Conservation (phyloP, 495 filamentous ascomycete genomes). For the Clohesyomyces aquaticus region DNA sequence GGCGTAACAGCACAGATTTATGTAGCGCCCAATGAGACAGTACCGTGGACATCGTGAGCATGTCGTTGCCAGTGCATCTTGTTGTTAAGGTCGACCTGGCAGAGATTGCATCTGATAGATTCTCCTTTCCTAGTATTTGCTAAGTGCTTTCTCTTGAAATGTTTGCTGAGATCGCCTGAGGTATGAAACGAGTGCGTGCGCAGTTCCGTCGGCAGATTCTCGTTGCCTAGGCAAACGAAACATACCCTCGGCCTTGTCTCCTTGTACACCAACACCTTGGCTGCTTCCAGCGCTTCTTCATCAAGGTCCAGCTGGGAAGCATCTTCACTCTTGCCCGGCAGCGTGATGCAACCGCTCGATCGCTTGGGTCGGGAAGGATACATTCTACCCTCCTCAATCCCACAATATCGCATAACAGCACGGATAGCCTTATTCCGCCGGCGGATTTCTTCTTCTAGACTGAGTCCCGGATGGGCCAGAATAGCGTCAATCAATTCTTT, state of each 20-base stretch:
- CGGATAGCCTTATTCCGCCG: constrained; percentile 28
- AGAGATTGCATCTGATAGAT: constrained; percentile 37
- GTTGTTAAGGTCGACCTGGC: constrained; percentile 25
- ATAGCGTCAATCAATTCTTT: constrained; percentile 31
- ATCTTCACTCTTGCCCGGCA: constrained; percentile 21
- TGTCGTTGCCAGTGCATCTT: constrained; percentile 41
- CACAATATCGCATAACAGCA: no score
- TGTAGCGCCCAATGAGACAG: no score
- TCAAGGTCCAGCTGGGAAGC: constrained; percentile 9
- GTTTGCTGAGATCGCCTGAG: constrained; percentile 44
- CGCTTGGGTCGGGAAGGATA: constrained; percentile 6
- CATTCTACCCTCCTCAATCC: constrained; percentile 32
- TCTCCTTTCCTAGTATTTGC: constrained; percentile 38
- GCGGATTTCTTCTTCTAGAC: constrained; percentile 24
- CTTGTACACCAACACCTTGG: constrained; percentile 43
- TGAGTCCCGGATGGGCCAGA: constrained; percentile 20
- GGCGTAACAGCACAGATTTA: no score
- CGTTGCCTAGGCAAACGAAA: constrained; percentile 47
- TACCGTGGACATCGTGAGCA: constrained; percentile 32
- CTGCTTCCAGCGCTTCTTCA: constrained; percentile 30
- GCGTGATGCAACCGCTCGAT: constrained; percentile 19
- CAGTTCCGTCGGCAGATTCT: constrained; percentile 41
- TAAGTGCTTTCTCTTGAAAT: constrained; percentile 52
- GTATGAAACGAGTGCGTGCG: constrained; percentile 43
- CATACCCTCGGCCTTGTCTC: constrained; percentile 48